Conservation (phyloP, 805 yeast species). For the Ogataea kodamae region DNA sequence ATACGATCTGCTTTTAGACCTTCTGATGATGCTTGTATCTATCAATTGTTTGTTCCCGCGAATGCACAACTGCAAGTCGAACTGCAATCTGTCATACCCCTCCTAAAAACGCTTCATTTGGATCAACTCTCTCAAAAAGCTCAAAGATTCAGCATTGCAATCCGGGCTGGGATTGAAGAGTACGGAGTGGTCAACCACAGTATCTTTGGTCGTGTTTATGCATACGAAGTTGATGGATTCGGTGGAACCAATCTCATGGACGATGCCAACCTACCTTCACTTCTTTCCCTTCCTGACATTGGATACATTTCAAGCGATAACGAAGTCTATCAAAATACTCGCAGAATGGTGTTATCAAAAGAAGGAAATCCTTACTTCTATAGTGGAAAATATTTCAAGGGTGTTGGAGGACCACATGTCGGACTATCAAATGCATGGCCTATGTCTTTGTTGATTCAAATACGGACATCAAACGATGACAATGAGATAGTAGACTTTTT, state of each 20-base stretch:
- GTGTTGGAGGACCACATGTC: conserved; percentile 90
- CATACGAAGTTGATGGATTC: conserved; percentile 87
- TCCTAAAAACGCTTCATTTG: conserved; percentile 21
- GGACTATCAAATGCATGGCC: conserved; percentile 88
- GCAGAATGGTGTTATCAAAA: conserved; percentile 67
- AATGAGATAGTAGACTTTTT: conserved; percentile 56
- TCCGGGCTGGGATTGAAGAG: conserved; percentile 54
- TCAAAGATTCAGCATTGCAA: conserved; percentile 36
- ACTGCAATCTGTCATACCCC: conserved; percentile 36
- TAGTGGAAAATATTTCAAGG: conserved; percentile 59
- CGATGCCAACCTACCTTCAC: conserved; percentile 86
- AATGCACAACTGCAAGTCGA: conserved; percentile 75
- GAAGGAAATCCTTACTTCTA: conserved; percentile 77
- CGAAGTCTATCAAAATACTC: conserved; percentile 68
- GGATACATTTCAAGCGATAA: conserved; percentile 56
- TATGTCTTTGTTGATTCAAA: conserved; percentile 72
- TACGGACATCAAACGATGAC: conserved; percentile 72
- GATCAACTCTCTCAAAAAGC: conserved; percentile 29
- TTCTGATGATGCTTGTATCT: conserved; percentile 81
- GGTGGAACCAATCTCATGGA: conserved; percentile 77
- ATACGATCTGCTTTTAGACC: conserved; percentile 85
- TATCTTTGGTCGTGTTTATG: conserved; percentile 70
- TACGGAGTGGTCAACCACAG: conserved; percentile 69
- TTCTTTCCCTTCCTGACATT: conserved; percentile 74
- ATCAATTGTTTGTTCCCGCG: conserved; percentile 80